Evolutionary conservation across 495 filamentous ascomycete species (phyloP).

Genomic region (Penicillium argentinense): DNA sequence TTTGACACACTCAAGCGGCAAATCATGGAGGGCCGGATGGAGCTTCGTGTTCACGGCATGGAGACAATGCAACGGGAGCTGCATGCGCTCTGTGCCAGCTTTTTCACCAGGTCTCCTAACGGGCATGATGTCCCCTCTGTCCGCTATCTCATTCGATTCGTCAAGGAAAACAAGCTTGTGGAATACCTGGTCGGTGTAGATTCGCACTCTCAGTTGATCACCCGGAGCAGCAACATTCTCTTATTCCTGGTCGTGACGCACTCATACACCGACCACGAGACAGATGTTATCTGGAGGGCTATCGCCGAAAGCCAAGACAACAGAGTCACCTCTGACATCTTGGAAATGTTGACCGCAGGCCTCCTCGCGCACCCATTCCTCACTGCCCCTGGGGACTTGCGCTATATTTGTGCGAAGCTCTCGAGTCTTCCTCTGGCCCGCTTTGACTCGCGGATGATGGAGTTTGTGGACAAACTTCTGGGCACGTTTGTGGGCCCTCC

Average conservation of each 20-base stretch:
- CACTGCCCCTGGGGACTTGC: slow-evolving; percentile 46
- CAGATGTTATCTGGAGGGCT: slow-evolving; percentile 82
- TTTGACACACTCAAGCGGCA: slow-evolving; percentile 67
- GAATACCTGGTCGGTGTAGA: slow-evolving; percentile 88
- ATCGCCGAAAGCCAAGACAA: slow-evolving; percentile 82
- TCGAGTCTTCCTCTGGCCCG: slow-evolving; percentile 62
- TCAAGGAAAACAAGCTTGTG: slow-evolving; percentile 65
- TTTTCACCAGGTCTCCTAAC: too few relatives aligned
- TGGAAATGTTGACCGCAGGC: slow-evolving; percentile 71
- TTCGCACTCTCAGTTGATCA: slow-evolving; percentile 88
- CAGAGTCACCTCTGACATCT: slow-evolving; percentile 73
- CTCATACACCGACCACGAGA: slow-evolving; percentile 68
- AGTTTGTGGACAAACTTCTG: slow-evolving; percentile 45
- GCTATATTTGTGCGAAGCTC: slow-evolving; percentile 76
- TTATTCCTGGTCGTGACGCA: slow-evolving; percentile 83
- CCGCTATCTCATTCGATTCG: slow-evolving; percentile 63
- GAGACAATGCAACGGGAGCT: slow-evolving; percentile 71
- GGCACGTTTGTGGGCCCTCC: too few relatives aligned
- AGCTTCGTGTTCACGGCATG: slow-evolving; percentile 74
- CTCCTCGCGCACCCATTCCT: slow-evolving; percentile 56
- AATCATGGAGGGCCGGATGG: slow-evolving; percentile 83
- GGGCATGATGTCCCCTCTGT: slow-evolving; percentile 52
- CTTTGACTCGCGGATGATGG: slow-evolving; percentile 55
- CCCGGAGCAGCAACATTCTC: slow-evolving; percentile 76
- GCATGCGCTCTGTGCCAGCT: too few relatives aligned